These are phyloP conservation scores for Fraxinus latifolia DNA, from an alignment of 305 asterid genomes.

Conservation along the genomic window DNA sequence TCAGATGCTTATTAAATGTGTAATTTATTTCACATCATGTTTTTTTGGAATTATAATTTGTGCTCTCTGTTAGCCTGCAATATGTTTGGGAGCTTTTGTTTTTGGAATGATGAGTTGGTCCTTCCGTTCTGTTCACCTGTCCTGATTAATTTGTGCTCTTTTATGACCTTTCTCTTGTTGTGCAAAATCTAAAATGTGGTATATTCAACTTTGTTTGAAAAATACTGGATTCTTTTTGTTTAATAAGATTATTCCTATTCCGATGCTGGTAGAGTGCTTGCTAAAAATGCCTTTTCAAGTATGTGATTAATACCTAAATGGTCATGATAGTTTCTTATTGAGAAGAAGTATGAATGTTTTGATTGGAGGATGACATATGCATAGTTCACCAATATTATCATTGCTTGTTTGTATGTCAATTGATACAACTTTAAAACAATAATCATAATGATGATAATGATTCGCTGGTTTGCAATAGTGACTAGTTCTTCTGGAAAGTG, in stretches of 20 bases:
- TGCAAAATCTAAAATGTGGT: not conserved
- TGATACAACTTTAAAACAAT: not conserved
- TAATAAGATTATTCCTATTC: not conserved
- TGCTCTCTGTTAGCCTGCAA: not conserved
- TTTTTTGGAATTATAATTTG: not conserved
- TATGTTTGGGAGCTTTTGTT: not conserved
- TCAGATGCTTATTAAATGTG: constrained; percentile 27
- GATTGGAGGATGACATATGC: not conserved
- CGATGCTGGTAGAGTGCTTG: not conserved
- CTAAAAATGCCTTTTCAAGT: not conserved
- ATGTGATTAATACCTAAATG: not conserved
- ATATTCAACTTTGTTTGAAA: not conserved
- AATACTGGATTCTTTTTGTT: not conserved
- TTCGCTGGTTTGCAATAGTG: not conserved
- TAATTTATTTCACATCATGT: not conserved
- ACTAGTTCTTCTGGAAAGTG: not conserved
- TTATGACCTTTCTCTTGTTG: not conserved
- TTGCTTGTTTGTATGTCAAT: not conserved
- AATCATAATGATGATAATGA: not conserved
- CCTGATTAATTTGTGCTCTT: not conserved
- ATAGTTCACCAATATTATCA: not conserved
- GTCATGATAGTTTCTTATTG: not conserved
- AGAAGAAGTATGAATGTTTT: not conserved
- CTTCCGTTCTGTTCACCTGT: not conserved
- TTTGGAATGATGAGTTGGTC: not conserved